Conservation (phyloP, 1,284 basidiomycete species). For the Rhodotorula sp. region DNA sequence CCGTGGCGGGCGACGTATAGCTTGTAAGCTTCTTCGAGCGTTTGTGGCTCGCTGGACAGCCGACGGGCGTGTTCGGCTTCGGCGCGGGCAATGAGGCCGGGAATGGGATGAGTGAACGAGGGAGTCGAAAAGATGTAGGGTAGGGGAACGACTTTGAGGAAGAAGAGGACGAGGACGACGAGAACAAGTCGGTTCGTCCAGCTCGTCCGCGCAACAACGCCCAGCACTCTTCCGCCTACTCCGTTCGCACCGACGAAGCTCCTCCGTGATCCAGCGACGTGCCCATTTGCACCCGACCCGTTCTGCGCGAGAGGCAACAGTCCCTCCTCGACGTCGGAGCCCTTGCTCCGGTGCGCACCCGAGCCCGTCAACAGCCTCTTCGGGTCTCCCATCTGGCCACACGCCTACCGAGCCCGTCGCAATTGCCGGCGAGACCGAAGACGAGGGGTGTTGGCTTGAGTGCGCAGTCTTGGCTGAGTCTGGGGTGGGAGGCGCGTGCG, state of each 20-base stretch:
- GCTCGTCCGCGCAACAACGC: neutral
- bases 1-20: constrained; percentile 1
- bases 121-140: neutral
- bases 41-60: neutral
- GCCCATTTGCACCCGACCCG: neutral
- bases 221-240: too few species aligned
- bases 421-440: too few species aligned
- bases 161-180: neutral
- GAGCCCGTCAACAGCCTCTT: neutral
- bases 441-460: too few species aligned
- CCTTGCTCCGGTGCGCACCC: neutral
- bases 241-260: too few species aligned
- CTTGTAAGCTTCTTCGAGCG: constrained; percentile 10
- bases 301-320: neutral
- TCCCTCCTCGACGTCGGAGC: neutral
- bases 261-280: constrained; percentile 36
- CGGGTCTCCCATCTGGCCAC: neutral
- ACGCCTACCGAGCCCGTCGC: too few species aligned
- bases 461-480: too few species aligned
- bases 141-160: constrained; percentile 1
- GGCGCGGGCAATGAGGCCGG: constrained; percentile 13
- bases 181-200: constrained; percentile 10
- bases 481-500: too few species aligned
- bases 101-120: constrained; percentile 13
- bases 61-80: neutral